Evolutionary conservation across 225 moss, liverwort and hornwort genomes (phyloP), one percentile per base, ranked within the genome.

Genomic region (Rhytidiadelphus loreus): DNA sequence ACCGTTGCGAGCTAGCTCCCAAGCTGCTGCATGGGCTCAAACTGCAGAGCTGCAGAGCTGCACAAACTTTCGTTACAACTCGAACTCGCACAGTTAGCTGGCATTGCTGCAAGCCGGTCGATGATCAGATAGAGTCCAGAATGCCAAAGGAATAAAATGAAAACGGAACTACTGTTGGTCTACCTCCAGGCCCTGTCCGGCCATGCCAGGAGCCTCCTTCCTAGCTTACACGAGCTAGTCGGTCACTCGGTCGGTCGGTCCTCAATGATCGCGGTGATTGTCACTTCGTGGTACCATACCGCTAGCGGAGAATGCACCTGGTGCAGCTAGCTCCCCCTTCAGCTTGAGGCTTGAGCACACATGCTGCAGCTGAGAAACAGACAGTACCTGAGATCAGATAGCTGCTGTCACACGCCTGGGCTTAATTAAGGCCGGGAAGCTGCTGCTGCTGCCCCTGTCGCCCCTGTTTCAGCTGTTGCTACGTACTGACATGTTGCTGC

Each of bases 331-430:
- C 46, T 62, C 60, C 73, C 46, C 48, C 62, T 62, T 44, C 15
- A 62, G 33, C 63, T 58, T 43, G 58, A 85, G 85, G 23, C 62
- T 58, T 41, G 58, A 75, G 85, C 85, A 87, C 90, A 86, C 90
- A 90, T 86, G 90, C 88, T 83, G 86, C 87, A 76, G 89, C 79
- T 75, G 89, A 70, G 85, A 73, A 82, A 83, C 83, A 74, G 82
- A 83, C 83, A 88, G 88, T 78, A 83, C 85, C 81, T 77, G 86
- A 86, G 73, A 85, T 83, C 90, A 86, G 88, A 71, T 85, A 80
- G 70, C 87, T 66, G 80, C 91, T 91, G 91, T 37, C 81, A 89
- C 89, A 91, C 91, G 87, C 87, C 66, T 83, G 83, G 29, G 57
- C 66, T 83, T 88, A 83, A 83, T 88, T 88, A 83, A 87, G 61